A percentile compares a stretch with the other conserved stretches of the same genome.
These are phyloP conservation scores for Botrytis paeoniae DNA, from an alignment of 2,329 filamentous ascomycete species.

Conservation along the genomic window DNA sequence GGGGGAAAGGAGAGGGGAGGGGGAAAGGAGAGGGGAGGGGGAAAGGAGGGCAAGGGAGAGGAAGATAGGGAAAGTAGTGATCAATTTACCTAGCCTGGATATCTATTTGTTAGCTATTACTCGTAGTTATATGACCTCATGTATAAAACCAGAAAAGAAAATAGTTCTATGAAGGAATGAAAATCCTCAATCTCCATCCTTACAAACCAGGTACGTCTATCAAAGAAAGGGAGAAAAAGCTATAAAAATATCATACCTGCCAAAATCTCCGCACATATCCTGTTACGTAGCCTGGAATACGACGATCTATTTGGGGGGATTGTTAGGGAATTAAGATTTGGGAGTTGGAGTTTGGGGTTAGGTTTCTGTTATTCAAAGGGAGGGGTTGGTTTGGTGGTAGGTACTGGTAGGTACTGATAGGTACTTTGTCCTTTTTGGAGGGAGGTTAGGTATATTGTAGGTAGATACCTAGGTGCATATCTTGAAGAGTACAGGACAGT, in stretches of 20 bases:
- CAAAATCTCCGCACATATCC: slow-evolving; percentile 96
- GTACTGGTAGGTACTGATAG: background rate
- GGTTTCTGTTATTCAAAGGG: background rate
- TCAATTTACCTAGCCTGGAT: slow-evolving; percentile 38
- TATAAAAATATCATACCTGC: slow-evolving; percentile 65
- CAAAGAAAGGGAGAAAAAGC: too few relatives aligned
- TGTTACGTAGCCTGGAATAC: slow-evolving; percentile 84
- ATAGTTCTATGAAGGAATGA: background rate
- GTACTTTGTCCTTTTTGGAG: background rate
- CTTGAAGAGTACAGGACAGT: background rate
- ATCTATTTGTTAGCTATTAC: slow-evolving; percentile 4
- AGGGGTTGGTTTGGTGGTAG: background rate
- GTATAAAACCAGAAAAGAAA: background rate
- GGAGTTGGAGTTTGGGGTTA: background rate
- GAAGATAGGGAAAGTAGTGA: too few relatives aligned
- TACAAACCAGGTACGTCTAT: background rate
- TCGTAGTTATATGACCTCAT: background rate
- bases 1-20: too few relatives aligned
- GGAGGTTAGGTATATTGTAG: background rate
- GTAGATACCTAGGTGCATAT: background rate
- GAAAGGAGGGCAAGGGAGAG: rapidly evolving
- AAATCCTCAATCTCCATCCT: background rate
- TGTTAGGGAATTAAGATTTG: background rate
- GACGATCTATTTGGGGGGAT: slow-evolving; percentile 58
- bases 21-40: background rate